phyloP scores from a whole-genome alignment of 805 yeast genomes.

The Saccharomycopsis fodiens region DNA sequence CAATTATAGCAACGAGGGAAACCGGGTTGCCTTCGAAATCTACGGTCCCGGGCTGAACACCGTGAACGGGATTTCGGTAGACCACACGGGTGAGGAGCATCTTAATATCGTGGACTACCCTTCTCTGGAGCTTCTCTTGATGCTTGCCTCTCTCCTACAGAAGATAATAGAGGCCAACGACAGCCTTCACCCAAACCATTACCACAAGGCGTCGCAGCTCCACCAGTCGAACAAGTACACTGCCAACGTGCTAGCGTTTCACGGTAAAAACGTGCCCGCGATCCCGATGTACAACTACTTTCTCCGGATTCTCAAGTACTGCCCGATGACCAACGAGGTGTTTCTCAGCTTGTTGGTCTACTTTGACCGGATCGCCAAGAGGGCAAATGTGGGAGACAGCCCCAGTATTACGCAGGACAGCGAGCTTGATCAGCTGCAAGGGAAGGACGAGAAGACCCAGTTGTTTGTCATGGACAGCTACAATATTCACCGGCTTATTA shows the following conservation, averaged over 20 bases:
- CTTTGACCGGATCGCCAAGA: slow-evolving; percentile 86
- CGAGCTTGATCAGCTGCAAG: slow-evolving; percentile 12
- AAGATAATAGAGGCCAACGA: slow-evolving; percentile 90
- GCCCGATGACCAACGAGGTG: slow-evolving; percentile 98
- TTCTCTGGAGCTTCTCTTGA: slow-evolving; percentile 67
- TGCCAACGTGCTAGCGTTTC: slow-evolving; percentile 79
- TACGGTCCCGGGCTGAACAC: slow-evolving; percentile 16
- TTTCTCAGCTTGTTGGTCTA: slow-evolving; percentile 84
- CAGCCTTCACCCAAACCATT: slow-evolving; percentile 62
- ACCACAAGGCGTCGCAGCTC: slow-evolving; percentile 31
- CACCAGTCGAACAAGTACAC: slow-evolving; percentile 38
- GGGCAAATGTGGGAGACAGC: slow-evolving; percentile 42
- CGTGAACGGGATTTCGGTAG: slow-evolving; percentile 21
- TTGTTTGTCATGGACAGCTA: slow-evolving; percentile 92
- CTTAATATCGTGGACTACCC: slow-evolving; percentile 78
- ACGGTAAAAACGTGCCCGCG: slow-evolving; percentile 95
- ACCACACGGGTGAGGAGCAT: slow-evolving; percentile 35
- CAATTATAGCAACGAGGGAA: background rate
- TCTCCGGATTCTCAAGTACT: slow-evolving; percentile 85
- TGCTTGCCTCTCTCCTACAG: slow-evolving; percentile 80
- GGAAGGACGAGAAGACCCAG: slow-evolving; percentile 34
- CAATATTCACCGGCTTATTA: slow-evolving; percentile 88
- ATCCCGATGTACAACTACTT: slow-evolving; percentile 85
- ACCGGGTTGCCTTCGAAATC: slow-evolving; percentile 11
- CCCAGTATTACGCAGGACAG: slow-evolving; percentile 20